Percentiles rank a stretch among this genome's conserved stretches.
These are phyloP conservation scores for Leptographium flavum DNA, from an alignment of 2,329 filamentous ascomycete species.

Conservation along the genomic window DNA sequence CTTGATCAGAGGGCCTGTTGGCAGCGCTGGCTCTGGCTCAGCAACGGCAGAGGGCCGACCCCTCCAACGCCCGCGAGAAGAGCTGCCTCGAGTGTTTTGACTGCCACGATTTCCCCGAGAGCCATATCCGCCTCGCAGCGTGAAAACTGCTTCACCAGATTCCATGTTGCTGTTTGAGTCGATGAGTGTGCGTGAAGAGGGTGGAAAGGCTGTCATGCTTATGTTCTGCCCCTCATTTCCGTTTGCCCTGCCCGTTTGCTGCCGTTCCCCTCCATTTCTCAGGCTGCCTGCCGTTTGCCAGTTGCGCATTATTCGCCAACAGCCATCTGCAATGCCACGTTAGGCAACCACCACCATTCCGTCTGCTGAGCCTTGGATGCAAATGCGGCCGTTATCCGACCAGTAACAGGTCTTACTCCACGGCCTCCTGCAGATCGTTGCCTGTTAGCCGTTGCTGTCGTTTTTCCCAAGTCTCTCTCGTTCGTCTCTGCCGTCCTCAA, in stretches of 20 bases:
- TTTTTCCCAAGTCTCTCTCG: background rate
- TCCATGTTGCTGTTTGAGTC: no score
- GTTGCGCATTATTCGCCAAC: background rate
- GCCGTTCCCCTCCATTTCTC: no score
- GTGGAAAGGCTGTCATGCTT: no score
- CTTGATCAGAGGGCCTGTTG: constrained; percentile 10
- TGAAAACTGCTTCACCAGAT: no score
- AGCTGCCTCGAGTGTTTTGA: background rate
- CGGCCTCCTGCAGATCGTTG: background rate
- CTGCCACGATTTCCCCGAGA: background rate
- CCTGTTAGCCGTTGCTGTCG: background rate
- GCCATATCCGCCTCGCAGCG: no score
- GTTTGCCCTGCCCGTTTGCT: no score
- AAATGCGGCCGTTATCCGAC: background rate
- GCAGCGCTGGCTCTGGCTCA: background rate
- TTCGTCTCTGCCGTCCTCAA: background rate
- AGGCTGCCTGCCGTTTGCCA: background rate
- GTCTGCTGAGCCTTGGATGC: background rate
- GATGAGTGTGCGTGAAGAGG: no score
- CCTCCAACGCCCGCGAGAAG: background rate
- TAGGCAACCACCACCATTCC: background rate
- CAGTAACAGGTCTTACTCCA: background rate
- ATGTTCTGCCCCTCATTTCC: no score
- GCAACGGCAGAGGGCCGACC: background rate
- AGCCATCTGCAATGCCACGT: background rate